These are phyloP conservation scores for Cladosporium sp. DNA, from an alignment of 2,329 filamentous ascomycete genomes.

Conservation along the genomic window DNA sequence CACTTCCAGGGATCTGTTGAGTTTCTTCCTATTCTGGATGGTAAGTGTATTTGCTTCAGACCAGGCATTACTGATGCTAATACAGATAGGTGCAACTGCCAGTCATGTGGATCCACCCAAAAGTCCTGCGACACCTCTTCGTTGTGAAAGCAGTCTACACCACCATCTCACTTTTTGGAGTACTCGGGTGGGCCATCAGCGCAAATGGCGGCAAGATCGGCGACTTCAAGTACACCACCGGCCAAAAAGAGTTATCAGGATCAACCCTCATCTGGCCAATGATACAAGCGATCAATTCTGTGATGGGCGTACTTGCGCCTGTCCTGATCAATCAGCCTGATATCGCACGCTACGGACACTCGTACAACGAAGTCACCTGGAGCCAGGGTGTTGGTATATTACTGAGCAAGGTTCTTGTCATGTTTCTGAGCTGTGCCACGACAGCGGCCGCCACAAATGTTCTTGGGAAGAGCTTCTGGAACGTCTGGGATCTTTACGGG, in stretches of 20 bases:
- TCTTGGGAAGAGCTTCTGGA: constrained; percentile 36
- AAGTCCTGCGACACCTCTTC: constrained; percentile 43
- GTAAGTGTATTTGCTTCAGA: background rate
- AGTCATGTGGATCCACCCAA: constrained; percentile 42
- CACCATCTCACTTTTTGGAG: constrained; percentile 31
- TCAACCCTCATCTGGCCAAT: constrained; percentile 35
- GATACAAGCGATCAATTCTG: constrained; percentile 40
- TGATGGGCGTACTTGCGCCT: constrained; percentile 39
- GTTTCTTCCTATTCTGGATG: constrained; percentile 32
- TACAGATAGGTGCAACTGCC: constrained; percentile 20
- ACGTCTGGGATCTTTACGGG: constrained; percentile 31
- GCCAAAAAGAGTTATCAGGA: constrained; percentile 9
- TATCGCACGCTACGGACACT: constrained; percentile 40
- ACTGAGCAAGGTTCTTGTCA: constrained; percentile 35
- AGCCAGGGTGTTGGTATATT: constrained; percentile 41
- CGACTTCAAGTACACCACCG: constrained; percentile 40
- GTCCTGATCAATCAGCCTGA: constrained; percentile 47
- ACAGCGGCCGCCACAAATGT: constrained; percentile 42
- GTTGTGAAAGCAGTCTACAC: constrained; percentile 41
- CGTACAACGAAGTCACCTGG: constrained; percentile 39
- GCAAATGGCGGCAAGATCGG: constrained; percentile 27
- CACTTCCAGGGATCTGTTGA: constrained; percentile 31
- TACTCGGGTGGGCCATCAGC: constrained; percentile 35
- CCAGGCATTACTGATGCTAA: background rate
- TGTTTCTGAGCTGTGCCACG: constrained; percentile 39